phyloP scores from a whole-genome alignment of 2,329 filamentous ascomycete species.

The Ilyonectria robusta region DNA sequence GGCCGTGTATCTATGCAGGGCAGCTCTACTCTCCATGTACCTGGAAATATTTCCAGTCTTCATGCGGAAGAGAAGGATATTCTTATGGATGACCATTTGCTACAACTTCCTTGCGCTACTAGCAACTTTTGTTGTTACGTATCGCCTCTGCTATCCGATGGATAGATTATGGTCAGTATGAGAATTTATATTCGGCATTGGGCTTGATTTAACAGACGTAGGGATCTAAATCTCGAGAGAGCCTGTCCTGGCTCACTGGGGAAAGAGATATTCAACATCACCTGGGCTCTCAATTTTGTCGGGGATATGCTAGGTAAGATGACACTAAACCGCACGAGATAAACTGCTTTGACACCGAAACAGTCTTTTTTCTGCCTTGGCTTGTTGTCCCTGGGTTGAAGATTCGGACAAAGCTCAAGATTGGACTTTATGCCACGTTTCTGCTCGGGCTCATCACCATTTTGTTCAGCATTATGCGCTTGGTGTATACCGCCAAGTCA shows the following conservation, averaged over 20 bases:
- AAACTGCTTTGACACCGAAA: not conserved
- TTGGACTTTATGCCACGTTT: constrained; percentile 2
- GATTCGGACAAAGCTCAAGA: not conserved
- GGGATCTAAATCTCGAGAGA: not conserved
- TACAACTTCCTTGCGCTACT: not conserved
- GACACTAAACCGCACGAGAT: not conserved
- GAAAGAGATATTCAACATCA: not conserved
- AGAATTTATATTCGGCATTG: not conserved
- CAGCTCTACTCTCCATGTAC: constrained; percentile 8
- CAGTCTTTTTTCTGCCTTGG: constrained; percentile 11
- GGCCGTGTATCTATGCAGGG: constrained; percentile 4
- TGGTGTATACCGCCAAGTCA: not conserved
- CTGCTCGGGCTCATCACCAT: constrained; percentile 1
- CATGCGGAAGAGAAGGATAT: constrained; percentile 5
- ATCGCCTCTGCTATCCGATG: not conserved
- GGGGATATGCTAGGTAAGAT: constrained; percentile 3
- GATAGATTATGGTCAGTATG: not conserved
- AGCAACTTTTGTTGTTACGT: not conserved
- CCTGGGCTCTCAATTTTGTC: not conserved
- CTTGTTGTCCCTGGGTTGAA: constrained; percentile 1
- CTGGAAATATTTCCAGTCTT: constrained; percentile 7
- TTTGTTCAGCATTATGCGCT: not conserved
- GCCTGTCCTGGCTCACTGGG: not conserved
- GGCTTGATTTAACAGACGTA: not conserved
- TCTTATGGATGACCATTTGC: not conserved